Percentiles rank a stretch among this genome's conserved stretches.
These are phyloP conservation scores for Pistacia integerrima DNA, from an alignment of 345 rosid genomes.

Conservation along the genomic window DNA sequence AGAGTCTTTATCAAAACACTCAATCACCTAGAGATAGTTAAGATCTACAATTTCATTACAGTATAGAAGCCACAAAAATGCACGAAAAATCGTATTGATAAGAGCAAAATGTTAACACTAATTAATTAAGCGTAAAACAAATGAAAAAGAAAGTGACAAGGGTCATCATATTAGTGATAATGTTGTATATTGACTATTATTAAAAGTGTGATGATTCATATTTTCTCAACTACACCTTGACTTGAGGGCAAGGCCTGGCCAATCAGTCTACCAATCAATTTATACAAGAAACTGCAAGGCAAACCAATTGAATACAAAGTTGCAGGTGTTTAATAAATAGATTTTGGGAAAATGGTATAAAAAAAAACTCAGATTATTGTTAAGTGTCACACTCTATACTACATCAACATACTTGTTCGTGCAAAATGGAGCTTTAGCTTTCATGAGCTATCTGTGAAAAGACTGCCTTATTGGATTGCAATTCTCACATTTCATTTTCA, in stretches of 20 bases:
- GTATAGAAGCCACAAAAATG: too few relatives aligned
- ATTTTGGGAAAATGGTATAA: not conserved
- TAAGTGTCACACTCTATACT: not conserved
- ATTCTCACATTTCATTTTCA: conserved; percentile 1
- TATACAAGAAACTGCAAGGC: conserved; percentile 6
- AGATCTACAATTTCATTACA: too few relatives aligned
- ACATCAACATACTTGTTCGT: conserved; percentile 16
- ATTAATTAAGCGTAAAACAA: not conserved
- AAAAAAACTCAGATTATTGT: not conserved
- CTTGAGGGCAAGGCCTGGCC: conserved; percentile 17
- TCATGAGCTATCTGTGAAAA: conserved; percentile 15
- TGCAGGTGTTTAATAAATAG: conserved; percentile 14
- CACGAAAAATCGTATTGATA: not conserved
- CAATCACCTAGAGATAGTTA: too few relatives aligned
- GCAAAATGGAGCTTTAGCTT: not conserved
- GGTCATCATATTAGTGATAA: conserved; percentile 2
- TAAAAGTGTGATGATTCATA: conserved; percentile 2
- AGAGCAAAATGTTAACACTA: not conserved
- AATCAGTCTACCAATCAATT: conserved; percentile 5
- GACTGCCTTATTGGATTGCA: not conserved
- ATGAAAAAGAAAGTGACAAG: not conserved
- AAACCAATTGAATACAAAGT: conserved; percentile 11
- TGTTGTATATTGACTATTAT: not conserved
- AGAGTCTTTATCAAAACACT: too few relatives aligned
- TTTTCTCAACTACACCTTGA: conserved; percentile 9